Evolutionary conservation across 805 yeast genomes (phyloP).

Genomic region (Ogataea allantospora): DNA sequence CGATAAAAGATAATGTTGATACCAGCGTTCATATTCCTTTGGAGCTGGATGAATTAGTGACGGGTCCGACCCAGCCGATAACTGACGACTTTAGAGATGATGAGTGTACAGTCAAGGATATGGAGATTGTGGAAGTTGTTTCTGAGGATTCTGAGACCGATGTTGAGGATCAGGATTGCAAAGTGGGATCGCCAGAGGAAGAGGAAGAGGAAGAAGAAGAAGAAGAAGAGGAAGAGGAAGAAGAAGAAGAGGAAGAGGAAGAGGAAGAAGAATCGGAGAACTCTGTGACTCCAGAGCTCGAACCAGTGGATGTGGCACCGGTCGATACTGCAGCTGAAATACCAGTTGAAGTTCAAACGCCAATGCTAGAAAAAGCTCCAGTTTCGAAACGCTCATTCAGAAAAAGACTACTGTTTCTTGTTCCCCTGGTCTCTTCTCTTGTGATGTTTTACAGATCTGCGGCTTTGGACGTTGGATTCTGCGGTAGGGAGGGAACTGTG

Average conservation of each 20-base stretch:
- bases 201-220: not conserved
- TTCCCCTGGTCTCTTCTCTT: slow-evolving; percentile 19
- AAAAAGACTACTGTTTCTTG: not conserved
- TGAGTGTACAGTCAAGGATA: slow-evolving; percentile 18
- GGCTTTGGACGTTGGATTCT: slow-evolving; percentile 63
- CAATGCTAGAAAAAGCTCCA: too few species aligned
- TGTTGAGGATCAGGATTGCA: slow-evolving; percentile 12
- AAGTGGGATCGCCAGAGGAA: slow-evolving; percentile 6
- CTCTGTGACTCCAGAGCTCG: not conserved
- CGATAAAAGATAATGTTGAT: not conserved
- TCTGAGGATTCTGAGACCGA: slow-evolving; percentile 15
- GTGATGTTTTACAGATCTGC: slow-evolving; percentile 61
- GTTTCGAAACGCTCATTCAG: too few species aligned
- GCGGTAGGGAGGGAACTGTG: slow-evolving; percentile 54
- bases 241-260: slow-evolving; percentile 7
- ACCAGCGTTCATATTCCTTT: slow-evolving; percentile 2
- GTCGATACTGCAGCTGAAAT: not conserved
- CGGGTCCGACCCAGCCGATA: slow-evolving; percentile 27
- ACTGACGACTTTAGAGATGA: slow-evolving; percentile 21
- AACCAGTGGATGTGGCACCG: not conserved
- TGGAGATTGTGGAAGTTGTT: slow-evolving; percentile 21
- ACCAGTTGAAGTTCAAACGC: not conserved
- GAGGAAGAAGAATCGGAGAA: slow-evolving; percentile 6
- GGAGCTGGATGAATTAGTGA: slow-evolving; percentile 1
- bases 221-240: slow-evolving; percentile 10